A percentile compares a stretch with the other conserved stretches of the same genome.
Evolutionary conservation across 2,329 filamentous ascomycete species (phyloP).

Genomic region (Aspergillus sp.): DNA sequence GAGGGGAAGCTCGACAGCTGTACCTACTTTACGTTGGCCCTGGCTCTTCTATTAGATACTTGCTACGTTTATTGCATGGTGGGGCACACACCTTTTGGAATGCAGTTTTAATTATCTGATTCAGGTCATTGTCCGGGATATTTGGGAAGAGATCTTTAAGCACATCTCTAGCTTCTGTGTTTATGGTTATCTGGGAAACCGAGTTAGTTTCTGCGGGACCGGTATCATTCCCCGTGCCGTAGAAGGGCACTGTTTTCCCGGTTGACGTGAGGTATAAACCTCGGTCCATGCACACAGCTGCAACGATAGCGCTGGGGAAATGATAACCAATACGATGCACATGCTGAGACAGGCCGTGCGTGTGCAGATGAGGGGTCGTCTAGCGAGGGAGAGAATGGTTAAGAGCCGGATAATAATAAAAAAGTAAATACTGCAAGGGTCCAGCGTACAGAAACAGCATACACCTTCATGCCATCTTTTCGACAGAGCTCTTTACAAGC

Average conservation of each 20-base stretch:
- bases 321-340: slow-evolving; percentile 67
- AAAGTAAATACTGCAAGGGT: slow-evolving; percentile 5
- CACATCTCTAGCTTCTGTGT: slow-evolving; percentile 61
- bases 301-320: slow-evolving; percentile 64
- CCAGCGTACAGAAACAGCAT: slow-evolving; percentile 63
- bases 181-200: slow-evolving; percentile 51
- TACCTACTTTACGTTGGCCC: slow-evolving; percentile 63
- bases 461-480: slow-evolving; percentile 57
- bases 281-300: slow-evolving; percentile 57
- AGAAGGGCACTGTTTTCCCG: slow-evolving; percentile 52
- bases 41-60: slow-evolving; percentile 35
- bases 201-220: slow-evolving; percentile 30
- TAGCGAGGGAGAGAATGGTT: slow-evolving; percentile 29
- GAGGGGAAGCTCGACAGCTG: slow-evolving; percentile 57
- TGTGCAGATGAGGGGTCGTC: slow-evolving; percentile 56
- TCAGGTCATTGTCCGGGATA: slow-evolving; percentile 62
- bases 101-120: slow-evolving; percentile 63
- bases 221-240: slow-evolving; percentile 33
- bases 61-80: slow-evolving; percentile 5
- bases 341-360: slow-evolving; percentile 61
- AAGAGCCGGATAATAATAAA: slow-evolving; percentile 18
- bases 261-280: slow-evolving; percentile 51
- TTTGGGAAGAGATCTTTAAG: slow-evolving; percentile 67
- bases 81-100: slow-evolving; percentile 58
- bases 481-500: slow-evolving; percentile 65